Evolutionary conservation across 352 stramenopile genomes (phyloP), one percentile per base, ranked within the genome.

Genomic region (Pilasporangium apinafurcum): DNA sequence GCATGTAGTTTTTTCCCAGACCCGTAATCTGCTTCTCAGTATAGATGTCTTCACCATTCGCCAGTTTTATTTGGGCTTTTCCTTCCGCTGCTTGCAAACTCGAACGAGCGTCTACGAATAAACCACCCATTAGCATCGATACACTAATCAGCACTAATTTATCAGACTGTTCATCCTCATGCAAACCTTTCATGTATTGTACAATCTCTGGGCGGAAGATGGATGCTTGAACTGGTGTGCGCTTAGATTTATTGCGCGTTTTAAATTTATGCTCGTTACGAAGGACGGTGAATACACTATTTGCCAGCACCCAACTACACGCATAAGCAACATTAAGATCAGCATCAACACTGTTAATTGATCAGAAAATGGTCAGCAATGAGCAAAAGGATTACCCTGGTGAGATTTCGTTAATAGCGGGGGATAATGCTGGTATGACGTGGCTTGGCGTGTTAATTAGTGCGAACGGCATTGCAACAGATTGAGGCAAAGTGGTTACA

Each of bases 271-370:
- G 43, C 38, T 92, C 80, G 40, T 96, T 96, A 16, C 88, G 71
- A 4, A 96, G 68, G 13, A 97, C 60, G 8, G 86, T 92, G 62
- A 96, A 98, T 22, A 96, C 72, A 32, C 86, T 97, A 30, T 81
- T 66, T 9, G 65, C 70, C 7, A 98, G 69, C 30, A 97, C 86
- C 92, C 92, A 98, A 14, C 76, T 92, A 53, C 61, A 14, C 46
- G 49, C 20, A 85, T 43, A 68, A 39, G 16, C 28, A 51, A 2
- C 16, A 47, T 8, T n/a, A 30, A 14, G 10, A 37, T 33, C 20
- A n/a, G n/a, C n/a, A n/a, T n/a, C n/a, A n/a, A n/a, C n/a, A n/a
- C n/a, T n/a, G n/a, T n/a, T n/a, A n/a, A n/a, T n/a, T n/a, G n/a
- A n/a, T n/a, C n/a, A n/a, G n/a, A n/a, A n/a, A n/a, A n/a, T n/a